Base-by-base conservation (phyloP, 345 rosid species). In the Noccaea caerulescens region DNA sequence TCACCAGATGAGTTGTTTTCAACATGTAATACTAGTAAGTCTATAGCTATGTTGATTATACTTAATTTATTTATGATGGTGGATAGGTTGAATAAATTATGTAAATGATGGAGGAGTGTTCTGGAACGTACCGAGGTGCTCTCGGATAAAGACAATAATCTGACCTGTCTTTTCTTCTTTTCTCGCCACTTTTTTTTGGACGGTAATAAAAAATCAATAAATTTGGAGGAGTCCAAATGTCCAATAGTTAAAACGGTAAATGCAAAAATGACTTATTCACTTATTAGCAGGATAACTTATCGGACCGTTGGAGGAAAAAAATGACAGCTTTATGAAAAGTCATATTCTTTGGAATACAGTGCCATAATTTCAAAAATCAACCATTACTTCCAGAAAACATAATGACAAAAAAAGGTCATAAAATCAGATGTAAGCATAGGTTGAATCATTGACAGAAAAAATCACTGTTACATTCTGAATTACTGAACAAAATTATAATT, bases 291-390 rank as follows among this genome's bases (percentile, higher is more conserved):
- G n/a, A n/a, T 66, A 49, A 46, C 46, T 30, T 12, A 47, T 65
- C 55, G 6, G 71, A 73, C 77, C 72, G 60, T 73, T 65, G 77
- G 77, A 38, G 71, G 71, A 39, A 63, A 45, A 45, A 57, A 44
- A 2, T 55, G 50, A 25, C 57, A 72, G 50, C 76, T 63, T 55
- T 72, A 54, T 72, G 46, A 10, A 27, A 70, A 47, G 16, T 37
- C 73, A 37, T 58, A 0, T 47, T 59, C 73, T 11, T 34, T 18
- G 63, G 58, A 27, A 27, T 27, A 27, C 30, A 27, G 30, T 27
- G 30, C 30, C 30, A 27, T 0, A 27, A 4, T 27, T 1, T 27
- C 30, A 27, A 27, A 27, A 27, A 27, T 27, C 36, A 33, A 33
- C 7, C 36, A 33, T 33, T 4, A 6, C 36, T 54, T 56, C 42